Evolutionary conservation across 1,284 basidiomycete genomes (phyloP), one percentile per base, ranked within the genome.

Genomic region (Cryptococcus wingfieldii): DNA sequence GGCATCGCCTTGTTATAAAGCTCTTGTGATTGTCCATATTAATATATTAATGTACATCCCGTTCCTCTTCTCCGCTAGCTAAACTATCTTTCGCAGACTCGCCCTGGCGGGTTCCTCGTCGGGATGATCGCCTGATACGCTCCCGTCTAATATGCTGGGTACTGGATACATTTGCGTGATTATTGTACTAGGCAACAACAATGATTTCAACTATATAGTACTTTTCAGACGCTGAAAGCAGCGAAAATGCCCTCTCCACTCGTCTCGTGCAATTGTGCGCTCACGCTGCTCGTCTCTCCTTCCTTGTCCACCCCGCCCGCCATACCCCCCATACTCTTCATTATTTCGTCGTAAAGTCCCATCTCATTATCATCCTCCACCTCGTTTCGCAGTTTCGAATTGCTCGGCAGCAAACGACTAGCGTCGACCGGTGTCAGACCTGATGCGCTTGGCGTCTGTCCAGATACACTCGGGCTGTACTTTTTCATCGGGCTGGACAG

Each of bases 401-500:
- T 55, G 16, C 58, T 51, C 18, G 50, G 28, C 19, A 23, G 56
- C 5, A 54, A 48, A 16, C 34, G 47, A 13, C 45, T 47, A 48
- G 47, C 50, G 39, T 63, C 55, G 14, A 53, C 27, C 1, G 56
- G 61, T 3, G 53, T 52, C 38, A 56, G 58, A 6, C 47, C 55
- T 13, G 46, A 47, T 25, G 27, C 41, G 23, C 16, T 42, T 9
- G 41, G 41, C 13, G 41, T 42, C 41, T 46, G 38, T 23, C 37
- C 31, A 18, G 38, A 38, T 39, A 25, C 38, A 28, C 25, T 51
- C 13, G 49, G 42, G 13, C 55, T 53, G 25, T 37, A 44, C 25
- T 58, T 49, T 48, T 64, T 50, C 34, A 39, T 59, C 14, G 70
- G 70, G 46, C 58, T 61, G 2, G 63, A 66, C 37, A 68, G 55